Evolutionary conservation across 2,329 filamentous ascomycete genomes (phyloP), one percentile per base, ranked within the genome.

Genomic region (Calonectria multiphialidica): DNA sequence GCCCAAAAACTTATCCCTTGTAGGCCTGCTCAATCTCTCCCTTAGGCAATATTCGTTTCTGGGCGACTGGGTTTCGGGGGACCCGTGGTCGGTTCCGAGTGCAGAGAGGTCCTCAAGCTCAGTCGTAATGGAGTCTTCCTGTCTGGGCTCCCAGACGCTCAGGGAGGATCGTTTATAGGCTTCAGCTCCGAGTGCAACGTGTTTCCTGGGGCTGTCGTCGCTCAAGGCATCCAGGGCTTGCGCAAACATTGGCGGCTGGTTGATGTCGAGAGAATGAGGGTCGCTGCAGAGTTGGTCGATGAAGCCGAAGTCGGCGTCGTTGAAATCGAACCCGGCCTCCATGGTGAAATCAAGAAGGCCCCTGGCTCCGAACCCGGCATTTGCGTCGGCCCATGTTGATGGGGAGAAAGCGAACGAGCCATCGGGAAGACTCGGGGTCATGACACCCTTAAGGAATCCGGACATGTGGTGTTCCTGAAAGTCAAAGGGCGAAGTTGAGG

Each of bases 131-230:
- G 67, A 68, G 40, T 74, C 72, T 21, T 68, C 59, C 12, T 69
- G 70, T 13, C 61, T 62, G 2, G 72, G 72, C 28, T 72, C 70
- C 72, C 72, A 74, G 8, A 72, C 47, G 18, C 70, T 71, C 23
- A 74, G 28, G 1, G 72, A 68, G 5, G 72, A 74, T 13, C 67
- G 21, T 16, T 74, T 74, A 28, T 72, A 74, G 33, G 72, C 72
- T 44, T 68, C 72, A 5, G 65, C 61, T 7, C 72, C 72, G 0
- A 74, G 62, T 10, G 72, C 72, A 5, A 72, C 72, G 18, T 69
- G 70, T 37, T 61, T 68, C 25, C 25, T 65, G 8, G 57, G 59
- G 6, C 40, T 59, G 10, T 50, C 47, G 7, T 44, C 50, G 6
- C 45, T 65, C 21, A 63, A 15, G 9, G 61, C 71, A 35, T 66